Percentiles rank a stretch among this genome's conserved stretches.
These are phyloP conservation scores for Ceratocystis diversiconidia DNA, from an alignment of 2,329 filamentous ascomycete genomes.

Conservation along the genomic window DNA sequence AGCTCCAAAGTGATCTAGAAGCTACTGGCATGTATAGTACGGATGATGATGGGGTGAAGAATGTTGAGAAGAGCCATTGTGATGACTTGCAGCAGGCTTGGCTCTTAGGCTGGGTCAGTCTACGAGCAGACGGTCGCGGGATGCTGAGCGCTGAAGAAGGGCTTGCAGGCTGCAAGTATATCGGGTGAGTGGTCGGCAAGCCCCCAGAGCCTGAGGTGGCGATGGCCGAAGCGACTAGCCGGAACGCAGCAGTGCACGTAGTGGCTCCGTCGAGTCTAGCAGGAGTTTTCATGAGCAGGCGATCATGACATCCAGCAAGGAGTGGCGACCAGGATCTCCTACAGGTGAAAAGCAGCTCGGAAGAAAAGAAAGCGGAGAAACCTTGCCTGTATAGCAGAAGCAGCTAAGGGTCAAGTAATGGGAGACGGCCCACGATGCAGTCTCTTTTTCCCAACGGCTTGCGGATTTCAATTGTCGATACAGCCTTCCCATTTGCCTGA, in stretches of 20 bases:
- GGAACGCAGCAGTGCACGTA: slow-evolving; percentile 40
- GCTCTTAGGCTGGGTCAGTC: background rate
- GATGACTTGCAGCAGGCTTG: slow-evolving; percentile 15
- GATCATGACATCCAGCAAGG: slow-evolving; percentile 11
- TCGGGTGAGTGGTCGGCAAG: background rate
- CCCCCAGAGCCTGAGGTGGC: background rate
- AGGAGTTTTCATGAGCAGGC: slow-evolving; percentile 42
- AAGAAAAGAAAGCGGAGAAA: too few species aligned
- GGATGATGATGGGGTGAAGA: slow-evolving; percentile 21
- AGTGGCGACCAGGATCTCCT: background rate
- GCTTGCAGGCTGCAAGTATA: background rate
- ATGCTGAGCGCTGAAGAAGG: background rate
- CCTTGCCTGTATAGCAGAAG: background rate
- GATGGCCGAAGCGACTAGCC: slow-evolving; percentile 23
- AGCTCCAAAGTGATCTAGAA: slow-evolving; percentile 11
- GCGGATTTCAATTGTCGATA: background rate
- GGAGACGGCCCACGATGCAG: background rate
- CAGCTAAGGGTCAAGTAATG: background rate
- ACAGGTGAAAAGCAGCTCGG: background rate
- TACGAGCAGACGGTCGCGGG: background rate
- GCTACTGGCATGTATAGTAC: slow-evolving; percentile 12
- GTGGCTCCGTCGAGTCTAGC: slow-evolving; percentile 46
- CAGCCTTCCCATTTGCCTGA: slow-evolving; percentile 3
- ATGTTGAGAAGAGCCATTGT: slow-evolving; percentile 31
- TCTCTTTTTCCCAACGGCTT: background rate